These are phyloP conservation scores for Wickerhamiella dianesei DNA, from an alignment of 805 yeast genomes.

Conservation along the genomic window DNA sequence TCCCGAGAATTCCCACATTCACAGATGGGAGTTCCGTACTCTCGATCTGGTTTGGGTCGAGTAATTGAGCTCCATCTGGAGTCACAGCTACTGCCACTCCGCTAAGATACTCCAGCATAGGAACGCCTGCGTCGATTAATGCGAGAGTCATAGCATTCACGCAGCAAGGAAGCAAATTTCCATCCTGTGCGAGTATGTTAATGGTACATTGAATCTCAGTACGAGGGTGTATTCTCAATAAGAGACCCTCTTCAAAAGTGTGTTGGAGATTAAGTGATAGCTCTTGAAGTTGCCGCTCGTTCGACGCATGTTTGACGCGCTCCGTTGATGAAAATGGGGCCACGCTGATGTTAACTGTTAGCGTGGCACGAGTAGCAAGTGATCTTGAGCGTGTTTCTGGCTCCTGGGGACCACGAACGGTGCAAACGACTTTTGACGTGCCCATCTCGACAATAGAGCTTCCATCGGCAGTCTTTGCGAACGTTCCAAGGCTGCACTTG, in stretches of 20 bases:
- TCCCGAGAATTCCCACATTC: constrained; percentile 76
- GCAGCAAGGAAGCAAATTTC: constrained; percentile 68
- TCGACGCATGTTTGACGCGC: constrained; percentile 52
- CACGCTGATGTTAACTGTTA: constrained; percentile 52
- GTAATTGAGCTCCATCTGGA: constrained; percentile 53
- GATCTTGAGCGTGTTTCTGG: constrained; percentile 40
- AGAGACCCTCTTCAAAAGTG: constrained; percentile 41
- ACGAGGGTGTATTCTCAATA: constrained; percentile 64
- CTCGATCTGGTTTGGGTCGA: constrained; percentile 73
- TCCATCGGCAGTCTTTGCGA: constrained; percentile 72
- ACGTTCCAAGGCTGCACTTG: constrained; percentile 72
- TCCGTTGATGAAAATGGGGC: constrained; percentile 74
- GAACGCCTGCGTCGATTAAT: constrained; percentile 85
- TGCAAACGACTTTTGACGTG: constrained; percentile 72
- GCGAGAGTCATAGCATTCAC: constrained; percentile 82
- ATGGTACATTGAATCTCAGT: constrained; percentile 64
- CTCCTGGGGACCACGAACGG: constrained; percentile 83
- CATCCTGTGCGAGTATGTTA: constrained; percentile 79
- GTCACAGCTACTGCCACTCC: constrained; percentile 68
- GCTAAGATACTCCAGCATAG: constrained; percentile 82
- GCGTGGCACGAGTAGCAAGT: constrained; percentile 38
- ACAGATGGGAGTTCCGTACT: constrained; percentile 70
- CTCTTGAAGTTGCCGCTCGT: constrained; percentile 37
- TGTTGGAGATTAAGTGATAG: constrained; percentile 22
- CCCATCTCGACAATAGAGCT: constrained; percentile 89